A percentile compares a stretch with the other conserved stretches of the same genome.
Conservation (phyloP, 352 stramenopile genomes). For the Globisporangium yorkense region DNA sequence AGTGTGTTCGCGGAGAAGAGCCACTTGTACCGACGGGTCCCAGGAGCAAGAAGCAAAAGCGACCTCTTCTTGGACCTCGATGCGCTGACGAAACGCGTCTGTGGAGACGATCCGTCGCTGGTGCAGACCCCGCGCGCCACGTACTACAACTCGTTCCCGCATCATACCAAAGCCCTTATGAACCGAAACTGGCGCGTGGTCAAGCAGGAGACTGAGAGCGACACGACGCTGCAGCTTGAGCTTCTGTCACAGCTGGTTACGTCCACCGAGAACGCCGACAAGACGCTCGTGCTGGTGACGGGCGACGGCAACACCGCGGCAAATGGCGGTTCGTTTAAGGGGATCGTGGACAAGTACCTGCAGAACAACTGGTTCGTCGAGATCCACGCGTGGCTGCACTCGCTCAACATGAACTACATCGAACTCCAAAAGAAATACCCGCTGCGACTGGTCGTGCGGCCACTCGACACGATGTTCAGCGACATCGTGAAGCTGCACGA, state of each 20-base stretch:
- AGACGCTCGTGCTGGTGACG: conserved; percentile 36
- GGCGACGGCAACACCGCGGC: conserved; percentile 25
- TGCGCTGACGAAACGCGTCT: conserved; percentile 24
- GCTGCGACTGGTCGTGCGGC: conserved; percentile 16
- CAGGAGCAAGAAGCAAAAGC: conserved; percentile 16
- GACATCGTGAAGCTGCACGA: conserved; percentile 8
- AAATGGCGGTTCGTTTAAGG: conserved; percentile 27
- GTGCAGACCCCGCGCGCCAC: conserved; percentile 16
- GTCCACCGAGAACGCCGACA: conserved; percentile 15
- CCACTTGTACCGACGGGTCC: conserved; percentile 18
- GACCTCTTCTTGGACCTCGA: conserved; percentile 31
- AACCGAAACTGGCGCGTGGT: conserved; percentile 20
- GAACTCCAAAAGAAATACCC: conserved; percentile 23
- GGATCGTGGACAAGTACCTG: conserved; percentile 26
- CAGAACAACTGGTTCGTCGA: conserved; percentile 29
- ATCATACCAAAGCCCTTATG: too few species aligned
- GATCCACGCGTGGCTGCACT: conserved; percentile 35
- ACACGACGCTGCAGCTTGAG: conserved; percentile 30
- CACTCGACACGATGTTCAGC: conserved; percentile 23
- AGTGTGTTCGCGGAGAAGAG: conserved; percentile 20
- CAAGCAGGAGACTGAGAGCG: conserved; percentile 23
- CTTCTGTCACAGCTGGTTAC: conserved; percentile 21
- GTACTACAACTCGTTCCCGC: conserved; percentile 23
- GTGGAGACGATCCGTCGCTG: conserved; percentile 3
- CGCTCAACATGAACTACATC: conserved; percentile 26